A percentile compares a stretch with the other conserved stretches of the same genome.
Evolutionary conservation across 208 protist species (phyloP).

Genomic region (Acanthamoeba royreba): DNA sequence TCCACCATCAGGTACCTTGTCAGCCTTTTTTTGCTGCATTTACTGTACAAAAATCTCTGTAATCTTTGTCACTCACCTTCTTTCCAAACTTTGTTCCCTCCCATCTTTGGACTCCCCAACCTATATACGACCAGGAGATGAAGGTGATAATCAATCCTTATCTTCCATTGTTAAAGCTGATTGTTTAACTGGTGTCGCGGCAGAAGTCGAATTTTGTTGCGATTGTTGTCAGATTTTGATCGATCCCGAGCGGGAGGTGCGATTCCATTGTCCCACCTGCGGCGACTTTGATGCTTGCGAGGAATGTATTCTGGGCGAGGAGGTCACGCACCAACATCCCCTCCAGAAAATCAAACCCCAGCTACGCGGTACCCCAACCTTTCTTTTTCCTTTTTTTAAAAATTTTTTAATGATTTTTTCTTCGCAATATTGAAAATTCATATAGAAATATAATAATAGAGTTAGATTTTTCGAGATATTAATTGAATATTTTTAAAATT

Average conservation of each 20-base stretch:
- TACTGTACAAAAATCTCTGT: too few species aligned
- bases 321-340: not conserved
- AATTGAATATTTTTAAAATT: not conserved
- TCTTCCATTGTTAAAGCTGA: too few species aligned
- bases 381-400: not conserved
- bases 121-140: too few species aligned
- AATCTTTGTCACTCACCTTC: too few species aligned
- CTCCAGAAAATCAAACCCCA: not conserved
- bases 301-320: not conserved
- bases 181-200: too few species aligned
- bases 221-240: not conserved
- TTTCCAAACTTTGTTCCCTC: too few species aligned
- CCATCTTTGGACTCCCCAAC: too few species aligned
- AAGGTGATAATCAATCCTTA: too few species aligned
- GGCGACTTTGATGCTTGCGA: constrained; percentile 22
- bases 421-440: too few species aligned
- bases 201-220: not conserved
- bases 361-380: not conserved
- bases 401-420: not conserved
- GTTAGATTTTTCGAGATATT: not conserved
- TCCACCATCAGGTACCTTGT: too few species aligned
- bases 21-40: too few species aligned
- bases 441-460: too few species aligned
- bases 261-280: not conserved
- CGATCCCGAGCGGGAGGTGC: not conserved